Evolutionary conservation across 2,329 filamentous ascomycete species (phyloP), one percentile per base, ranked within the genome.

Genomic region (Karstenula rhodostoma): DNA sequence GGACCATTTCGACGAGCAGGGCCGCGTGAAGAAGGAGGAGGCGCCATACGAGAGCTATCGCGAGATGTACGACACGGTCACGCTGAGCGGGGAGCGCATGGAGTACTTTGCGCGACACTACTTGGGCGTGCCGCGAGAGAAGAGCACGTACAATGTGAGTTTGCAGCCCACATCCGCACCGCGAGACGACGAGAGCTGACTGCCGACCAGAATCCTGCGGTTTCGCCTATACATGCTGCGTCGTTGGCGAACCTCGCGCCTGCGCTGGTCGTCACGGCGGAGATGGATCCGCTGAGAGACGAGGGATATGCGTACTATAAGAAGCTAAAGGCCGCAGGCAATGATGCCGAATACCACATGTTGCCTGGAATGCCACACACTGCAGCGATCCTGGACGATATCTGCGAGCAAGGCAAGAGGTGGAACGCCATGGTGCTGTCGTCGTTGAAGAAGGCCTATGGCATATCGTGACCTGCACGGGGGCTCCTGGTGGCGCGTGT

Each of bases 31-130:
- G 35, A 40, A 44, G 42, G 19, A 44, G n/a, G 42, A 44, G 8
- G 42, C 42, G 19, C 42, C 42, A 12, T 44, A 44, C 19, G 42
- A 44, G 42, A 44, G 42, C 19, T 44, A 44, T 44, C 42, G 42
- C n/a, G 42, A 44, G 19, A 44, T 44, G 42, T 44, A 44, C 9
- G 42, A 23, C n/a, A 23, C 42, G n/a, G 42, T 44, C 0, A 19
- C 42, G n/a, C 19, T 44, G 19, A 44, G 42, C n/a, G 42, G 42
- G 42, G 42, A 44, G 42, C 42, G 42, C n/a, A 44, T 44, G 42
- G 42, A 44, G 12, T 44, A 44, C 8, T 44, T 44, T 19, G 42
- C 42, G 42, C 42, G 42, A 19, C 42, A 44, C 13, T 44, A 22
- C 12, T 19, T 44, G 12, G 42, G 42, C n/a, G 42, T 44, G 19